Conservation (phyloP, 768 basidiomycete species). For the Suillus clintonianus region DNA sequence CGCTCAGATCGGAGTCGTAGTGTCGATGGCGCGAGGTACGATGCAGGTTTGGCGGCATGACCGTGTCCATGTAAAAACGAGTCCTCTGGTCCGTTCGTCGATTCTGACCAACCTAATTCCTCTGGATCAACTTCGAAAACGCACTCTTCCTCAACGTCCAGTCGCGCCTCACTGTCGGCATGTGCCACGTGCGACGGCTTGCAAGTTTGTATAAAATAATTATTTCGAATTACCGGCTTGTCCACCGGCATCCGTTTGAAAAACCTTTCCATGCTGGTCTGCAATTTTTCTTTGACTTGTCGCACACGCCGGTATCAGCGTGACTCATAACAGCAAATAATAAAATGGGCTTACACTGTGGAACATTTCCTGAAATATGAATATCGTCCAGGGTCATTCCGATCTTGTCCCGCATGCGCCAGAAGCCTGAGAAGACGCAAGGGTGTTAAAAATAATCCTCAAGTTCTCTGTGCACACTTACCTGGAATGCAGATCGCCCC, state of each 20-base stretch:
- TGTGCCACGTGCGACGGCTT: slow-evolving; percentile 19
- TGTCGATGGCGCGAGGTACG: slow-evolving; percentile 36
- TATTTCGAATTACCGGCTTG: slow-evolving; percentile 72
- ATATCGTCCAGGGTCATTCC: slow-evolving; percentile 74
- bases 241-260: slow-evolving; percentile 66
- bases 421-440: slow-evolving; percentile 52
- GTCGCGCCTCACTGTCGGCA: slow-evolving; percentile 7
- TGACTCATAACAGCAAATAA: neutral
- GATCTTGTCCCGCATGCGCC: slow-evolving; percentile 77
- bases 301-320: slow-evolving; percentile 8
- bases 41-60: slow-evolving; percentile 18
- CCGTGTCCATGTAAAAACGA: slow-evolving; percentile 34
- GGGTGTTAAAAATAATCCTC: neutral
- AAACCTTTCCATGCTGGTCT: slow-evolving; percentile 67
- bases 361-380: slow-evolving; percentile 69
- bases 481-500: slow-evolving; percentile 70
- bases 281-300: slow-evolving; percentile 64
- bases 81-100: slow-evolving; percentile 58
- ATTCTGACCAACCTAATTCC: slow-evolving; percentile 65
- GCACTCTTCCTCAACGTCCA: slow-evolving; percentile 8
- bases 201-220: slow-evolving; percentile 54
- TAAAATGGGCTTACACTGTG: slow-evolving; percentile 54
- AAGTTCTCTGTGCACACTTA: slow-evolving; percentile 25
- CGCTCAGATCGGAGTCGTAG: slow-evolving; percentile 64
- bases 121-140: slow-evolving; percentile 50